Evolutionary conservation across 2,329 filamentous ascomycete species (phyloP).

Genomic region (Alternaria hordeiaustralica): DNA sequence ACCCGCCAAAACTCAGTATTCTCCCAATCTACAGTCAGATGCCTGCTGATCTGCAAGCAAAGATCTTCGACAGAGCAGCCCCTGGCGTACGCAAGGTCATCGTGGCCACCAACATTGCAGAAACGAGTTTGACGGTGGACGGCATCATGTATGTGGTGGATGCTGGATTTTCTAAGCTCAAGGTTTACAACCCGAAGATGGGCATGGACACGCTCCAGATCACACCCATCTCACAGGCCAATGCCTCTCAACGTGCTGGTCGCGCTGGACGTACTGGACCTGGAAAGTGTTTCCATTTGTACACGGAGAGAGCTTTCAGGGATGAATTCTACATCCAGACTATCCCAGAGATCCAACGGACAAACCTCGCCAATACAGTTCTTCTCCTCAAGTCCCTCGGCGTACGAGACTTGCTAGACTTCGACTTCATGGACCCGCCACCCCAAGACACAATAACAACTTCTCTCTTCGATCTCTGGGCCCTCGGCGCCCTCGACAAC

Average conservation of each 20-base stretch:
- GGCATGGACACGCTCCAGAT: constrained; percentile 99
- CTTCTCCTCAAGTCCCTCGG: constrained; percentile 92
- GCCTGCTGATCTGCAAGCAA: constrained; percentile 96
- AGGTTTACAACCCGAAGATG: constrained; percentile 98
- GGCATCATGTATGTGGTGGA: constrained; percentile 99
- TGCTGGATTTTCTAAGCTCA: constrained; percentile 93
- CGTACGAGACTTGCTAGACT: constrained; percentile 91
- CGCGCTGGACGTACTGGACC: constrained; percentile 93
- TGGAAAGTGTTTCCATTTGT: constrained; percentile 92
- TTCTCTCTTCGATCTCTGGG: constrained; percentile 97
- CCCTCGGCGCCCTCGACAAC: constrained; percentile 90
- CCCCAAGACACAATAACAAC: constrained; percentile 98
- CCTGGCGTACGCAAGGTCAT: constrained; percentile 96
- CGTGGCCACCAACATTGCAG: constrained; percentile 97
- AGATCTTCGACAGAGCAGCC: constrained; percentile 92
- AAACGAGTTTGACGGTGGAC: constrained; percentile 96
- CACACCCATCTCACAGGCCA: constrained; percentile 96
- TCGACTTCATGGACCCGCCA: constrained; percentile 98
- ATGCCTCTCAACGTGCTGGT: constrained; percentile 90
- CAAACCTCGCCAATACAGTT: constrained; percentile 94
- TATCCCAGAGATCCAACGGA: constrained; percentile 96
- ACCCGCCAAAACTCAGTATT: constrained; percentile 92
- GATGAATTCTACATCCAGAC: constrained; percentile 97
- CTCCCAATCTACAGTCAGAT: constrained; percentile 99
- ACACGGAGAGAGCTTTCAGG: constrained; percentile 91